These are phyloP conservation scores for Chlamydomonas applanata DNA, from an alignment of 139 green algal species.

Conservation along the genomic window DNA sequence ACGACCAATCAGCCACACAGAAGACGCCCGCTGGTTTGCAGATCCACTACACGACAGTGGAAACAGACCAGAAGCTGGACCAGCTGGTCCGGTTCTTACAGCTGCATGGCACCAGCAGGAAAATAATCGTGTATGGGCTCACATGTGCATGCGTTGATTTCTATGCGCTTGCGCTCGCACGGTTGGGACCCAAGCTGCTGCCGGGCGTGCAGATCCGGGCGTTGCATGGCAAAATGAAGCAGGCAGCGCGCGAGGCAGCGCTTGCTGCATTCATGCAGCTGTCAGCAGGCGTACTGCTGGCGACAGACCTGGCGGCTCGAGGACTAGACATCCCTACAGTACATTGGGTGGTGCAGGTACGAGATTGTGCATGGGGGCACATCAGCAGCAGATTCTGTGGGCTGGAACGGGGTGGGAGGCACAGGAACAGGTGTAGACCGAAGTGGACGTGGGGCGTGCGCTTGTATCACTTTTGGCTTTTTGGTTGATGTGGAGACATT, in stretches of 20 bases:
- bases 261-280: slow-evolving; percentile 66
- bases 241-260: slow-evolving; percentile 66
- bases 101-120: slow-evolving; percentile 51
- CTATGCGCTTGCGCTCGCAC: slow-evolving; percentile 24
- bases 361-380: no score
- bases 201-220: slow-evolving; percentile 30
- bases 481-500: no score
- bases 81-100: slow-evolving; percentile 64
- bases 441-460: no score
- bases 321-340: slow-evolving; percentile 93
- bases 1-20: slow-evolving; percentile 23
- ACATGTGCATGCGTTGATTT: slow-evolving; percentile 94
- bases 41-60: slow-evolving; percentile 65
- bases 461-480: no score
- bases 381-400: no score
- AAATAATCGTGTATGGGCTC: slow-evolving; percentile 94
- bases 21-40: slow-evolving; percentile 70
- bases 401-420: no score
- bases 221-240: slow-evolving; percentile 92
- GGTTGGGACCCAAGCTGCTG: slow-evolving; percentile 33
- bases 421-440: no score
- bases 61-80: slow-evolving; percentile 68
- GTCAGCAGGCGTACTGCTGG: slow-evolving; percentile 68
- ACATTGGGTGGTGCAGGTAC: slow-evolving; percentile 77
- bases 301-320: slow-evolving; percentile 91